These are phyloP conservation scores for Fusarium staphyleae DNA, from an alignment of 2,329 filamentous ascomycete species.

Conservation along the genomic window DNA sequence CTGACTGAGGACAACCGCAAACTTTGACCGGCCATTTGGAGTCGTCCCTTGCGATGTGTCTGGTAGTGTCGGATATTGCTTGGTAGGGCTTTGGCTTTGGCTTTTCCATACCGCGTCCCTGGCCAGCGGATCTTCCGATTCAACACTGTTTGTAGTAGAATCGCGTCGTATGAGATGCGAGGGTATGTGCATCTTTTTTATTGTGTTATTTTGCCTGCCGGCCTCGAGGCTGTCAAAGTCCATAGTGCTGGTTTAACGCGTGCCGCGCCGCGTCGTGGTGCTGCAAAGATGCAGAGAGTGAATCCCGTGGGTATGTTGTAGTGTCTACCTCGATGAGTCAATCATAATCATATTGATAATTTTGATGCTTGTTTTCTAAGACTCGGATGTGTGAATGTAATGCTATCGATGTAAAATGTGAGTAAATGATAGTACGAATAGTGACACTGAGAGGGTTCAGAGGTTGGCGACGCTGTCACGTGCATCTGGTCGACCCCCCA, in stretches of 20 bases:
- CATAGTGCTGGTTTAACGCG: conserved; percentile 10
- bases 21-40: conserved; percentile 5
- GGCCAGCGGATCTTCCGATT: conserved; percentile 35
- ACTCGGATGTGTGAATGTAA: too few relatives aligned
- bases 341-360: too few relatives aligned
- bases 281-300: not conserved
- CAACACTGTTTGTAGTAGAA: conserved; percentile 17
- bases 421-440: too few relatives aligned
- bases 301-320: too few relatives aligned
- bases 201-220: not conserved
- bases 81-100: conserved; percentile 15
- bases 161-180: conserved; percentile 2
- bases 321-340: too few relatives aligned
- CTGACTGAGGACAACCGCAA: conserved; percentile 33
- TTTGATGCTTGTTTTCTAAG: too few relatives aligned
- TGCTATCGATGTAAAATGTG: too few relatives aligned
- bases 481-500: too few relatives aligned
- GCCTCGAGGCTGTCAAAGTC: conserved; percentile 8
- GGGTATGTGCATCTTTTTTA: not conserved
- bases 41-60: not conserved
- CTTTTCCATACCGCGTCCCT: conserved; percentile 12
- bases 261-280: conserved; percentile 9
- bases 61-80: conserved; percentile 2
- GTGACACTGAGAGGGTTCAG: too few relatives aligned
- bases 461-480: too few relatives aligned